Percentiles rank a stretch among this genome's conserved stretches.
Conservation (phyloP, 352 stramenopile genomes). For the Phytophthora tubulina region DNA sequence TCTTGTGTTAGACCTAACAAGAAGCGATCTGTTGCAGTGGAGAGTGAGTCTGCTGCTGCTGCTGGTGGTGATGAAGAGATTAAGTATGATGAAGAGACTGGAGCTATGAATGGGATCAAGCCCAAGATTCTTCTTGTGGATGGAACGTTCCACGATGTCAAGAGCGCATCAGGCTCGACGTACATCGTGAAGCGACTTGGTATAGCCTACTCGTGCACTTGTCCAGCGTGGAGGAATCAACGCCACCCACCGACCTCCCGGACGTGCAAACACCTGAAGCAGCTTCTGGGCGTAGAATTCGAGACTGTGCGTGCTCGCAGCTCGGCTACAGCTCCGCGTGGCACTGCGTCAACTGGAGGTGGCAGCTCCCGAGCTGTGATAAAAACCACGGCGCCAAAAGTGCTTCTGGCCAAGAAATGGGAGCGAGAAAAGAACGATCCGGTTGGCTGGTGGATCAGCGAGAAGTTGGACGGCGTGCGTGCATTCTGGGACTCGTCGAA, state of each 20-base stretch:
- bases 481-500: constrained; percentile 68
- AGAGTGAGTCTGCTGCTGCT: constrained; percentile 17
- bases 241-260: constrained; percentile 50
- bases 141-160: constrained; percentile 55
- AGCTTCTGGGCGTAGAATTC: constrained; percentile 60
- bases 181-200: constrained; percentile 66
- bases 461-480: constrained; percentile 82
- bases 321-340: constrained; percentile 34
- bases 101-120: constrained; percentile 50
- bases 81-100: constrained; percentile 56
- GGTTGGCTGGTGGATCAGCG: constrained; percentile 74
- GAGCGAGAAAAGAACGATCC: constrained; percentile 70
- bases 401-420: constrained; percentile 77
- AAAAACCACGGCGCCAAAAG: constrained; percentile 53
- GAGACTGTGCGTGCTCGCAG: constrained; percentile 44
- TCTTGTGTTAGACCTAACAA: constrained; percentile 16
- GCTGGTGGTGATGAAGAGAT: constrained; percentile 14
- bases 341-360: constrained; percentile 8
- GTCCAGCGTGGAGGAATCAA: constrained; percentile 76
- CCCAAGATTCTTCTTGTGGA: constrained; percentile 51
- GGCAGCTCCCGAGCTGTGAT: constrained; percentile 28
- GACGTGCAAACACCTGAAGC: constrained; percentile 75
- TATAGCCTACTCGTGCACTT: constrained; percentile 67
- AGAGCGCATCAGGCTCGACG: constrained; percentile 63
- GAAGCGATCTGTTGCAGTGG: constrained; percentile 17